Percentiles rank a stretch among this genome's conserved stretches.
These are phyloP conservation scores for Crinitomyces ghanaensis DNA, from an alignment of 805 yeast genomes.

Conservation along the genomic window DNA sequence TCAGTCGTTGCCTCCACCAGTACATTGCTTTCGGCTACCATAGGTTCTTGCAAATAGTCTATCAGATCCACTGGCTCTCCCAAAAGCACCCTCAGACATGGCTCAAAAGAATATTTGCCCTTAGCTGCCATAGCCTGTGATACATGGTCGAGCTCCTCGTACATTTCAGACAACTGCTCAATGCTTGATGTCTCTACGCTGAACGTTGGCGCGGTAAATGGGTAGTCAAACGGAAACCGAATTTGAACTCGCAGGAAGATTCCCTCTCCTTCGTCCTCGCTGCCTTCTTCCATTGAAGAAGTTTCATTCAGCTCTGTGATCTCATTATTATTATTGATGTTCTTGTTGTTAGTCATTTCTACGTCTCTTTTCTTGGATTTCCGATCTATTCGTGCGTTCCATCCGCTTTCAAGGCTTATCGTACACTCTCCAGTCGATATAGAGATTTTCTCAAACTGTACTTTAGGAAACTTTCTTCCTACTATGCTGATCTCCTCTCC, in stretches of 20 bases:
- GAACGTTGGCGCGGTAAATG: constrained; percentile 47
- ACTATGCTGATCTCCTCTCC: constrained; percentile 88
- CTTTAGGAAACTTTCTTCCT: constrained; percentile 80
- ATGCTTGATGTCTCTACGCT: constrained; percentile 58
- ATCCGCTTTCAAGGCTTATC: constrained; percentile 71
- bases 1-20: background rate
- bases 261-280: constrained; percentile 32
- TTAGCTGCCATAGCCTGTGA: constrained; percentile 43
- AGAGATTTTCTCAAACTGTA: constrained; percentile 75
- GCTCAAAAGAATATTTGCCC: constrained; percentile 65
- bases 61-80: constrained; percentile 44
- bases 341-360: too few species aligned
- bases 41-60: constrained; percentile 20
- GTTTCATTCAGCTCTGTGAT: background rate
- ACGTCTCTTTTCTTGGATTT: background rate
- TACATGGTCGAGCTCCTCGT: constrained; percentile 42
- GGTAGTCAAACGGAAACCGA: constrained; percentile 65
- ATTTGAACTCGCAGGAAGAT: constrained; percentile 60
- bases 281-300: too few species aligned
- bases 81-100: constrained; percentile 59
- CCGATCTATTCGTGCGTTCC: constrained; percentile 39
- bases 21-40: constrained; percentile 1
- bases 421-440: constrained; percentile 75
- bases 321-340: background rate
- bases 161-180: constrained; percentile 39